Evolutionary conservation across 1,284 basidiomycete genomes (phyloP).

Genomic region (Malassezia pachydermatis): DNA sequence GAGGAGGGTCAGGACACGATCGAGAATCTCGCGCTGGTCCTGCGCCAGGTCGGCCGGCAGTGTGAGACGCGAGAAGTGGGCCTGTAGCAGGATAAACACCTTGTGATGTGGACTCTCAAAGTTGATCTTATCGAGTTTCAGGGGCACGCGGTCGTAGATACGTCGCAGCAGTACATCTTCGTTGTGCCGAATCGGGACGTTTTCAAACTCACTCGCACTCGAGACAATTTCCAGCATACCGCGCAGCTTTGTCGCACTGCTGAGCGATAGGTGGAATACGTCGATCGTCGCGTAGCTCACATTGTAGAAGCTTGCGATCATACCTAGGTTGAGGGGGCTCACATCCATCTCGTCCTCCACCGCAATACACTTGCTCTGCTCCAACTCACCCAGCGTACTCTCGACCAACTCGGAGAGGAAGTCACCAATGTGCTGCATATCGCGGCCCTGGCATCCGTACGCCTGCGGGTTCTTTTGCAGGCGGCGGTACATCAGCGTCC

Average conservation of each 20-base stretch:
- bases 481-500: constrained; percentile 91
- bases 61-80: constrained; percentile 84
- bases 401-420: constrained; percentile 83
- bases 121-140: constrained; percentile 73
- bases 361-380: constrained; percentile 85
- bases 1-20: constrained; percentile 67
- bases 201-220: constrained; percentile 90
- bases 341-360: constrained; percentile 60
- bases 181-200: constrained; percentile 74
- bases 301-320: constrained; percentile 56
- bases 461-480: constrained; percentile 71
- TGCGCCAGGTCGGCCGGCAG: constrained; percentile 84
- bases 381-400: constrained; percentile 77
- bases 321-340: constrained; percentile 46
- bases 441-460: constrained; percentile 43
- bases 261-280: constrained; percentile 88
- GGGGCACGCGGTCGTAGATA: constrained; percentile 92
- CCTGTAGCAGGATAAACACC: constrained; percentile 88
- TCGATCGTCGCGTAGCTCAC: constrained; percentile 81
- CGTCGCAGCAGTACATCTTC: constrained; percentile 52
- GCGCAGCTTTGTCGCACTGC: constrained; percentile 93
- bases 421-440: constrained; percentile 42
- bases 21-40: constrained; percentile 75
- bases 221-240: constrained; percentile 90
- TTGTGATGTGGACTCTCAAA: constrained; percentile 95